A percentile compares a stretch with the other conserved stretches of the same genome.
Evolutionary conservation across 73 alveolate species (phyloP).

Genomic region (Tetrahymena elliotti): DNA sequence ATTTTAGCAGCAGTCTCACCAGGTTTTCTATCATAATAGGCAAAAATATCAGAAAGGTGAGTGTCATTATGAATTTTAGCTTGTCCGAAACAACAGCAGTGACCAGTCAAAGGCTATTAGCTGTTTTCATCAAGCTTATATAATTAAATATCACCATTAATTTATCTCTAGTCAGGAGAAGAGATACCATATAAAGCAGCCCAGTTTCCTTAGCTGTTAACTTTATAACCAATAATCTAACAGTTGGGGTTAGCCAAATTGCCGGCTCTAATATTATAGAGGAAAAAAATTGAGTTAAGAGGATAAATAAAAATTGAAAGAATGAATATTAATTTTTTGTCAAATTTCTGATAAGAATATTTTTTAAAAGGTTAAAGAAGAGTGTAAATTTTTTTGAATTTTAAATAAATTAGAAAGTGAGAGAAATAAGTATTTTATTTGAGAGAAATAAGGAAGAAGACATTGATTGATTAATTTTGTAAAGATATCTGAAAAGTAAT

Average conservation of each 20-base stretch:
- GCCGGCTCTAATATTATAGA: slow-evolving; percentile 7
- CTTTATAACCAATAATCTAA: slow-evolving; percentile 58
- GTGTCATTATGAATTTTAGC: slow-evolving; percentile 55
- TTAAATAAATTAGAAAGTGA: not conserved
- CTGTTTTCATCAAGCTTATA: slow-evolving; percentile 55
- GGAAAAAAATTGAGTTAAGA: not conserved
- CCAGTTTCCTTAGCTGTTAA: slow-evolving; percentile 67
- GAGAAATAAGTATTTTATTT: not conserved
- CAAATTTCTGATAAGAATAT: not conserved
- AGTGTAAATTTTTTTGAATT: not conserved
- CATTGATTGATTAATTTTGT: not conserved
- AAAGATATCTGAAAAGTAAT: not conserved
- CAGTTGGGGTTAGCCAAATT: slow-evolving; percentile 5
- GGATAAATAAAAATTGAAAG: too few relatives aligned
- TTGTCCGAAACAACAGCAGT: slow-evolving; percentile 72
- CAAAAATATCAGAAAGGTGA: slow-evolving; percentile 60
- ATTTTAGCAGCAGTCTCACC: slow-evolving; percentile 72
- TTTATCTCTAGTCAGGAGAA: slow-evolving; percentile 63
- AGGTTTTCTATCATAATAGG: slow-evolving; percentile 90
- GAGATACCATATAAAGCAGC: slow-evolving; percentile 66
- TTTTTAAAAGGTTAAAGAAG: not conserved
- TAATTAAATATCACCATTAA: slow-evolving; percentile 73
- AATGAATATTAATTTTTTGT: not conserved
- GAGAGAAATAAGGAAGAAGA: not conserved
- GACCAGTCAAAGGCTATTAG: slow-evolving; percentile 74